Base-by-base conservation (phyloP, 2,329 filamentous ascomycete species). In the Dactylellina sp. region DNA sequence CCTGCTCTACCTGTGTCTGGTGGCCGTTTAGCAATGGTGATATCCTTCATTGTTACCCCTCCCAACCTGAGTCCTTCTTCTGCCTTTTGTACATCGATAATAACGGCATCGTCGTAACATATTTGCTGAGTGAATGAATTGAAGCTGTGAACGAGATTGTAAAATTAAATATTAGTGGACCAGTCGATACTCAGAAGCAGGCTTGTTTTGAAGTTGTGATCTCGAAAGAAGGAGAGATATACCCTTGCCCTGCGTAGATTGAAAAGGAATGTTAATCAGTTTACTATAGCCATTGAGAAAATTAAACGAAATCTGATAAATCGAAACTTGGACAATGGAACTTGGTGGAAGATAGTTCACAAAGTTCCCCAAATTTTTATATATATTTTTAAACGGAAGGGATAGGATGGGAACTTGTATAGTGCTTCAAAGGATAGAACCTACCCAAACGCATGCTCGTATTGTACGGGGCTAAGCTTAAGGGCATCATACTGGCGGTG, bases 111-210 rank as follows among this genome's bases (percentile, higher is more conserved):
- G 37, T 82, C 80, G 20, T 82, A 78, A 22, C 81, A 80, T 46
- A 81, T 81, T 70, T 82, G 80, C 62, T 82, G 81, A 2, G 81
- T 82, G 53, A 81, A 82, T 14, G 81, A 82, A 44, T 82, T 82
- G 76, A 82, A 82, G 55, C 81, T 80, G 42, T 35, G 14, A 42
- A 11, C 14, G 22, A 20, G 28, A 7, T 40, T 3, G 9, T 40
- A 40, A 16, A 14, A 40, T 40, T 12, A 40, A 16, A 40, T 14
- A 3, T 16, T 40, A 14, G 37, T 14, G 12, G 3, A 14, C 3
- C 12, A 14, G 37, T 40, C 37, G n/a, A 24, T 12, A 39, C 28
- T 32, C 28, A 7, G 18, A 12, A 24, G 20, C 2, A 1, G n/a
- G 16, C 46, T 56, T 52, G 35, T 46, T 49, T 7, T 18, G 16